These are phyloP conservation scores for Penicillium concentricum DNA, from an alignment of 2,329 filamentous ascomycete genomes.

Conservation along the genomic window DNA sequence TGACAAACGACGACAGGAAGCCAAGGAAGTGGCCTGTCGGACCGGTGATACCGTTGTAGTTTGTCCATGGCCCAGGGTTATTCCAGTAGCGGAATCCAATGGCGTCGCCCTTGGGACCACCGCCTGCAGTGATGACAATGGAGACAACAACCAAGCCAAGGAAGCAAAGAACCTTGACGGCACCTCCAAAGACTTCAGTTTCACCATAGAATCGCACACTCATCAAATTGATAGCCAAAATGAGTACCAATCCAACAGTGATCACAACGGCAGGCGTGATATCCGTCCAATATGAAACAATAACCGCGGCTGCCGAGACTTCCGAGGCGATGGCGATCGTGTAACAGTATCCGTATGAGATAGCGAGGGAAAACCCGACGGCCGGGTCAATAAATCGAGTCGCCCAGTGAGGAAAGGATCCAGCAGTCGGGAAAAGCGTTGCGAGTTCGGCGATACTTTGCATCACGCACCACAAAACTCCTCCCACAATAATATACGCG, in stretches of 20 bases:
- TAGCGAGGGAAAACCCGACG: constrained; percentile 83
- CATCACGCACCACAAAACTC: constrained; percentile 85
- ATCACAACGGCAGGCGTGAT: constrained; percentile 73
- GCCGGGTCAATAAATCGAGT: constrained; percentile 87
- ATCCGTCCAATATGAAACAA: constrained; percentile 72
- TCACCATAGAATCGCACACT: constrained; percentile 36
- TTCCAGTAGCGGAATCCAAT: constrained; percentile 39
- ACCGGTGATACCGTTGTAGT: constrained; percentile 33
- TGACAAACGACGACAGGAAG: constrained; percentile 41
- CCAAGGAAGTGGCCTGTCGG: constrained; percentile 36
- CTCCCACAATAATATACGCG: constrained; percentile 59
- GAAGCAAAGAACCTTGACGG: constrained; percentile 34
- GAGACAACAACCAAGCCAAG: constrained; percentile 30
- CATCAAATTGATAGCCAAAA: constrained; percentile 33
- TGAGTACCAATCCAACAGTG: constrained; percentile 30
- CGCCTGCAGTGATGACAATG: constrained; percentile 36
- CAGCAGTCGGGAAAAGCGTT: constrained; percentile 84
- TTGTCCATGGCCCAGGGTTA: constrained; percentile 33
- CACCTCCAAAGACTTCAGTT: constrained; percentile 32
- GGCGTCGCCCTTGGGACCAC: constrained; percentile 30
- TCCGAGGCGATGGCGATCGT: constrained; percentile 76
- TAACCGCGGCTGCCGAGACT: constrained; percentile 81
- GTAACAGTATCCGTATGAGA: constrained; percentile 76
- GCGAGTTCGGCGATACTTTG: constrained; percentile 88
- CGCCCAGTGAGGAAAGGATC: constrained; percentile 86